Base-by-base conservation (phyloP, 164 flowering plant genomes). In the Paratinospora sagittata region DNA sequence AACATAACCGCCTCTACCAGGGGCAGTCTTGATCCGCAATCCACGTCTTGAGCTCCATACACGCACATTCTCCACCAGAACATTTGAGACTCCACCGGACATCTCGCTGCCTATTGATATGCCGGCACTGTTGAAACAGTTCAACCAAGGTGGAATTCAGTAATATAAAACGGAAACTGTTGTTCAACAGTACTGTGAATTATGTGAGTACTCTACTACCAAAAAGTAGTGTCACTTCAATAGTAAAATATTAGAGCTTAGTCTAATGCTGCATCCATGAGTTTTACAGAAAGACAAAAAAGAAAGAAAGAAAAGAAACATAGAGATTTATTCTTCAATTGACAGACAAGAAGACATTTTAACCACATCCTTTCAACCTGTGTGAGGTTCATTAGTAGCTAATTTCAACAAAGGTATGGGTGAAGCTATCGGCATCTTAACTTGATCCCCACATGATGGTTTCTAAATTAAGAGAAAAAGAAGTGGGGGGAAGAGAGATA, bases 81-180 rank as follows among this genome's bases (percentile, higher is more conserved):
- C 83, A 67, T 92, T 85, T 43, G 92, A 90, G 27, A 95, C 90
- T 1, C 98, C 98, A 66, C 98, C 98, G 16, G 98, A 95, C 98
- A 95, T 95, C 81, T 95, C 97, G 65, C 98, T 95, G 73, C 98
- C 98, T 71, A 95, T 89, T 26, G 98, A 92, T 79, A 95, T 73
- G 3, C 98, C 98, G 55, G 98, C 98, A 80, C 98, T 95, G 97
- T 74, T 63, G 47, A 45, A 77, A 69, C 37, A 70, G 23, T 66
- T 62, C 74, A 75, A 76, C 23, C 36, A 74, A 67, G 26, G 37
- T 62, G 52, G 34, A 41, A 69, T 52, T 79, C 58, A 72, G 80
- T 65, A 62, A 65, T 33, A 63, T 60, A 37, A 37, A 3, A 16
- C 14, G 33, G 33, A 1, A 36, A 36, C 13, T 26, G 13, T 11